These are phyloP conservation scores for Pichia kluyveri DNA, from an alignment of 805 yeast genomes.

Conservation along the genomic window DNA sequence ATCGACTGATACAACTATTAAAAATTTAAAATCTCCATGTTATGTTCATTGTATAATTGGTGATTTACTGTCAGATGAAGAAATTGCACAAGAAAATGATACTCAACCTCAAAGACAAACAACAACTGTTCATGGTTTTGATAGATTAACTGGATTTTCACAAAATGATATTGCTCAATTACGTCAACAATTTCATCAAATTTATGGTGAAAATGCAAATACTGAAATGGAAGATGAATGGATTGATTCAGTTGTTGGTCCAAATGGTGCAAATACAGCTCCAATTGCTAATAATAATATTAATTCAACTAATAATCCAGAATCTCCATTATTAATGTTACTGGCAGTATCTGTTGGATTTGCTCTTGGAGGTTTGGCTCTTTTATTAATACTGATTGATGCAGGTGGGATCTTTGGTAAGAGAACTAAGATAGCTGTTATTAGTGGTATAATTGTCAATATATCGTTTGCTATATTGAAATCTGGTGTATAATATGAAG, in stretches of 20 bases:
- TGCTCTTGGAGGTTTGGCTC: slow-evolving; percentile 62
- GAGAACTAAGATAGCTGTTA: slow-evolving; percentile 56
- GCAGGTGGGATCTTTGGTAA: slow-evolving; percentile 46
- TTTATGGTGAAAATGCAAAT: slow-evolving; percentile 46
- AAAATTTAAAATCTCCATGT: slow-evolving; percentile 13
- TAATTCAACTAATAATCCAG: background rate
- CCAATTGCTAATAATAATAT: background rate
- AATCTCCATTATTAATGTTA: slow-evolving; percentile 27
- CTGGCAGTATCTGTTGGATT: slow-evolving; percentile 68
- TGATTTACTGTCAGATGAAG: slow-evolving; percentile 44
- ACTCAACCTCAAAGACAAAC: background rate
- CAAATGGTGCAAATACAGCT: slow-evolving; percentile 3
- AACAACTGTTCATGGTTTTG: background rate
- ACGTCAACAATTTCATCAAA: slow-evolving; percentile 44
- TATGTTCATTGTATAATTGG: slow-evolving; percentile 79
- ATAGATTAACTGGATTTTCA: background rate
- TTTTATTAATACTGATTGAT: slow-evolving; percentile 54
- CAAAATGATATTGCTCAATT: slow-evolving; percentile 27
- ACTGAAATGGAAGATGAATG: slow-evolving; percentile 74
- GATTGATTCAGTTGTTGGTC: slow-evolving; percentile 70
- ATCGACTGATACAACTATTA: slow-evolving; percentile 45
- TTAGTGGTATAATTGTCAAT: slow-evolving; percentile 65
- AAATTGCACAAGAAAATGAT: slow-evolving; percentile 42
- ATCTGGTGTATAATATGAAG: slow-evolving; percentile 10
- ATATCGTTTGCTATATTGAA: slow-evolving; percentile 55